Evolutionary conservation across 2,329 filamentous ascomycete species (phyloP).

Genomic region (Aspergillus chevalieri): DNA sequence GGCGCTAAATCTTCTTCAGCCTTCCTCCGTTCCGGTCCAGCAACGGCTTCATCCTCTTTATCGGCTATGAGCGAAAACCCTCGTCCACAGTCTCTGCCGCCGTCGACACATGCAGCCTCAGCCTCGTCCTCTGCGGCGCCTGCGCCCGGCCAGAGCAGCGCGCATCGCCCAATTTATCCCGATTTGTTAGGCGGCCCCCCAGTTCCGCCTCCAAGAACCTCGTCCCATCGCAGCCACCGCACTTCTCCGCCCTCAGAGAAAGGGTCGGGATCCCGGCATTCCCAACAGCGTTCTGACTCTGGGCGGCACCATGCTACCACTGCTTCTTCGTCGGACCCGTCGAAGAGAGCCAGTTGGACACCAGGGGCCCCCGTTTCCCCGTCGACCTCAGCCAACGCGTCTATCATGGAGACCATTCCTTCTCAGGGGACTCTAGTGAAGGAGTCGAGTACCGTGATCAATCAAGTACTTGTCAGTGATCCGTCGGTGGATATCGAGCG

Average conservation of each 20-base stretch:
- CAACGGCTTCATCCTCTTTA: slow-evolving; percentile 14
- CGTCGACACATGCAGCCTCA: slow-evolving; percentile 38
- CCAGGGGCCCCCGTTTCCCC: slow-evolving; percentile 32
- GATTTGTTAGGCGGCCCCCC: slow-evolving; percentile 57
- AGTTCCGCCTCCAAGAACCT: slow-evolving; percentile 72
- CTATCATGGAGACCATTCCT: slow-evolving; percentile 49
- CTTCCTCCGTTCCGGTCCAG: slow-evolving; percentile 25
- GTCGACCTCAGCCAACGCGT: slow-evolving; percentile 27
- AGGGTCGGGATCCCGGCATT: slow-evolving; percentile 35
- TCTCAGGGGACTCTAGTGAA: slow-evolving; percentile 58
- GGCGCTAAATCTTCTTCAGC: slow-evolving; percentile 23
- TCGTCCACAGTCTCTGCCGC: slow-evolving; percentile 38
- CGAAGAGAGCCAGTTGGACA: slow-evolving; percentile 37
- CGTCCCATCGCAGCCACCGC: slow-evolving; percentile 59
- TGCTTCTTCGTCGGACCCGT: slow-evolving; percentile 41
- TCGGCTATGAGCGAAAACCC: slow-evolving; percentile 40
- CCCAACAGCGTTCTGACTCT: slow-evolving; percentile 34
- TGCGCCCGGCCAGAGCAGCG: slow-evolving; percentile 23
- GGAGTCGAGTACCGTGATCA: slow-evolving; percentile 73
- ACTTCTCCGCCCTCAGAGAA: slow-evolving; percentile 31
- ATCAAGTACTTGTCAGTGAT: slow-evolving; percentile 68
- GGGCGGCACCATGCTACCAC: slow-evolving; percentile 26
- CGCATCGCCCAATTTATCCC: slow-evolving; percentile 28
- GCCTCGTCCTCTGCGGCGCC: slow-evolving; percentile 27
- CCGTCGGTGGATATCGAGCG: slow-evolving; percentile 67